Conservation (phyloP, 2,329 filamentous ascomycete genomes). For the Ophiocordyceps camponoti-leonardi region DNA sequence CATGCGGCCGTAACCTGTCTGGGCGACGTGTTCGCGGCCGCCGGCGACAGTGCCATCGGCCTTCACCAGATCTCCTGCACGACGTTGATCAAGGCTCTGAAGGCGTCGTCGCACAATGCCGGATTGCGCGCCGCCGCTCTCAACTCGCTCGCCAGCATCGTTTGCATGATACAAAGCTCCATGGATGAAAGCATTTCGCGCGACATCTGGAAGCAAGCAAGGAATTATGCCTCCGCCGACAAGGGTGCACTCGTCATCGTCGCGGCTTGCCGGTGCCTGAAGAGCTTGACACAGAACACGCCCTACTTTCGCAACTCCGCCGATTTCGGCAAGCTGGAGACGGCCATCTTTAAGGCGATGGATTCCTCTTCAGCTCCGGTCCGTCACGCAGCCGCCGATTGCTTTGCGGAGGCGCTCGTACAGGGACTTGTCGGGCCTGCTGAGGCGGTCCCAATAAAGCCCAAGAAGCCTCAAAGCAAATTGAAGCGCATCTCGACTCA, state of each 20-base stretch:
- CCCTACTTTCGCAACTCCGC: slow-evolving; percentile 71
- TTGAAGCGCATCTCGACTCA: slow-evolving; percentile 42
- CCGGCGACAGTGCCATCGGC: slow-evolving; percentile 81
- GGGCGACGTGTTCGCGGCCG: slow-evolving; percentile 78
- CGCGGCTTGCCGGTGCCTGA: slow-evolving; percentile 63
- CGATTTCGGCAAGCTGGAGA: slow-evolving; percentile 82
- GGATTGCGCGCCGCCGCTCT: slow-evolving; percentile 70
- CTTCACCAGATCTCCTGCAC: slow-evolving; percentile 60
- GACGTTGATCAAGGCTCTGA: slow-evolving; percentile 61
- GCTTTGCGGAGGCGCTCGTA: slow-evolving; percentile 66
- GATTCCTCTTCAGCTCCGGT: slow-evolving; percentile 62
- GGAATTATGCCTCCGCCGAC: slow-evolving; percentile 59
- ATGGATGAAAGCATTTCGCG: slow-evolving; percentile 74
- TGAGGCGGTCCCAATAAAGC: slow-evolving; percentile 35
- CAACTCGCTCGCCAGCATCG: slow-evolving; percentile 56
- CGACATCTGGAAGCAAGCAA: slow-evolving; percentile 84
- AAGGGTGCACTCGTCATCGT: slow-evolving; percentile 71
- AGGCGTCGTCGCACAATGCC: slow-evolving; percentile 61
- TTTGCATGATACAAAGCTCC: slow-evolving; percentile 55
- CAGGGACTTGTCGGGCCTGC: slow-evolving; percentile 43
- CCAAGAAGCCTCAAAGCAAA: slow-evolving; percentile 53
- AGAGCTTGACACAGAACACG: slow-evolving; percentile 54
- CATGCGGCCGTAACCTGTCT: slow-evolving; percentile 79
- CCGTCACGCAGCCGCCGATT: slow-evolving; percentile 72
- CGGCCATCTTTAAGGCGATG: slow-evolving; percentile 67